Conservation (phyloP, 495 filamentous ascomycete species). For the Talaromyces ruber region DNA sequence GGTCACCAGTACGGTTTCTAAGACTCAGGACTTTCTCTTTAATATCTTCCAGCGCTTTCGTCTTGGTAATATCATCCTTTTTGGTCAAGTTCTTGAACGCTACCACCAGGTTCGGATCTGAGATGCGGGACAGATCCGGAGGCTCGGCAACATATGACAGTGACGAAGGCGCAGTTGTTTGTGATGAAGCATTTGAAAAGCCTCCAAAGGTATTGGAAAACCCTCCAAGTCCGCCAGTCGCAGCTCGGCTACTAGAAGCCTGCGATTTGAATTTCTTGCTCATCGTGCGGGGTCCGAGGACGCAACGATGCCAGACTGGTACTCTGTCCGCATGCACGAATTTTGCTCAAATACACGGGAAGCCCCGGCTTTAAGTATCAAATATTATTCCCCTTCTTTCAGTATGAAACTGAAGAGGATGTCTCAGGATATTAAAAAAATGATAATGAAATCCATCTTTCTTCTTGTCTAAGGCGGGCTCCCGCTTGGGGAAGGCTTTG, state of each 20-base stretch:
- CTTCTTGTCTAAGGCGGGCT: neutral
- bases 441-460: neutral
- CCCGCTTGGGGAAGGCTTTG: conserved; percentile 1
- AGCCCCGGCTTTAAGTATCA: neutral
- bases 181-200: conserved; percentile 39
- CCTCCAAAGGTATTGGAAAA: conserved; percentile 36
- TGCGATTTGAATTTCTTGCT: conserved; percentile 65
- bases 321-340: neutral
- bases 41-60: conserved; percentile 87
- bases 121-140: conserved; percentile 70
- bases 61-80: conserved; percentile 85
- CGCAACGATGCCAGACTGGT: neutral
- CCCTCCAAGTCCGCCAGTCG: conserved; percentile 36
- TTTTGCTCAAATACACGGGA: neutral
- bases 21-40: conserved; percentile 48
- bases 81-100: conserved; percentile 87
- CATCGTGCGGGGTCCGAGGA: conserved; percentile 41
- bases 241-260: conserved; percentile 63
- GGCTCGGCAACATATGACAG: conserved; percentile 83
- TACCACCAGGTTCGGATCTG: conserved; percentile 72
- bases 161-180: conserved; percentile 42
- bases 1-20: conserved; percentile 37
- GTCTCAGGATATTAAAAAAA: neutral
- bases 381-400: neutral
- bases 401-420: neutral